Evolutionary conservation across 306 rosid species (phyloP).

Genomic region (Rubus idaeus): DNA sequence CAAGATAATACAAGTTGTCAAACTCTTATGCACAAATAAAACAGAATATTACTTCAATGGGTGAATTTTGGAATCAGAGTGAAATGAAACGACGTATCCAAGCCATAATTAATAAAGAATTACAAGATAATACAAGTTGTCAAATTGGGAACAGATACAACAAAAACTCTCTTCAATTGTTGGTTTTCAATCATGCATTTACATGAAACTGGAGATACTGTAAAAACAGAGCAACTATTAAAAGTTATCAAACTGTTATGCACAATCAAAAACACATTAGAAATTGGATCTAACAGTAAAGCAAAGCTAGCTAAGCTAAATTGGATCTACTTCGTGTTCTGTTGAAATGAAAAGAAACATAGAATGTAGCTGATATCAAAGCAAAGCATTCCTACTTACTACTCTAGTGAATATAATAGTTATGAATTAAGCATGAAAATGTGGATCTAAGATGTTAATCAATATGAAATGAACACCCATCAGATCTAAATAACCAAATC

Average conservation of each 20-base stretch:
- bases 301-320: not conserved
- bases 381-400: not conserved
- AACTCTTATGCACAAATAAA: not conserved
- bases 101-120: not conserved
- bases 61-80: not conserved
- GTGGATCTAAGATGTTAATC: not conserved
- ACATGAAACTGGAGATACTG: not conserved
- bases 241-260: not conserved
- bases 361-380: not conserved
- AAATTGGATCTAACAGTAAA: not conserved
- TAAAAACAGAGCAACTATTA: not conserved
- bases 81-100: not conserved
- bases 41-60: not conserved
- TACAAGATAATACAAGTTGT: not conserved
- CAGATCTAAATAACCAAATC: conserved; percentile 11
- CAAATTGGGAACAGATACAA: not conserved
- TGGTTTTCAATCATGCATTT: not conserved
- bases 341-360: not conserved
- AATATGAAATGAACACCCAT: not conserved
- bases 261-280: not conserved
- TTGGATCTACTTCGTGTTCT: too few relatives aligned
- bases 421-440: not conserved
- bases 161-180: not conserved
- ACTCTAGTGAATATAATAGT: not conserved
- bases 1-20: not conserved